These are phyloP conservation scores for Pichia phayaonensis DNA, from an alignment of 805 yeast genomes.

Conservation along the genomic window DNA sequence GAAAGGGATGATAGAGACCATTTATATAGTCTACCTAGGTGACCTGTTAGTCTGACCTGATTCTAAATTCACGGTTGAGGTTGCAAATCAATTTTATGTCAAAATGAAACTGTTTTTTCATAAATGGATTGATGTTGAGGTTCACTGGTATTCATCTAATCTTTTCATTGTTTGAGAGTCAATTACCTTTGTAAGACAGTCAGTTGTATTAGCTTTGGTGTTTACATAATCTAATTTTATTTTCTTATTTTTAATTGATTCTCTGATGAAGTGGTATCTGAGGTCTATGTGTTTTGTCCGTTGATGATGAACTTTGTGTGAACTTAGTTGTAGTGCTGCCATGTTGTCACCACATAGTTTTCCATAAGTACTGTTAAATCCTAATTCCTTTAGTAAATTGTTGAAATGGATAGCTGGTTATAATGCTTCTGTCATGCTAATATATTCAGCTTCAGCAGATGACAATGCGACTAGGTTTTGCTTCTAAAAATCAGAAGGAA, in stretches of 20 bases:
- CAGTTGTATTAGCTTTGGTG: slow-evolving; percentile 2
- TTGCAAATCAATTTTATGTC: too few species aligned
- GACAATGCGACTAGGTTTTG: not conserved
- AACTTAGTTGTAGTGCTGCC: slow-evolving; percentile 2
- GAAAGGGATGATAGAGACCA: too few species aligned
- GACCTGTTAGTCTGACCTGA: too few species aligned
- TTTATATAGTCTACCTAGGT: too few species aligned
- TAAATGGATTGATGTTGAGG: too few species aligned
- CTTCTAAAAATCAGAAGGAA: too few species aligned
- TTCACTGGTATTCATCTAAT: too few species aligned
- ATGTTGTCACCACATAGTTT: slow-evolving; percentile 1
- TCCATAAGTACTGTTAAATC: not conserved
- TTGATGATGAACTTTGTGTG: slow-evolving; percentile 8
- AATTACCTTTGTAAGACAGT: slow-evolving; percentile 4
- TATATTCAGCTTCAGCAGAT: slow-evolving; percentile 6
- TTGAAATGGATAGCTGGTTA: not conserved
- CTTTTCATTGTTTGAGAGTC: not conserved
- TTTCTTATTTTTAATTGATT: not conserved
- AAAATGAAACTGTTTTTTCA: too few species aligned
- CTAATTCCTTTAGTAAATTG: slow-evolving; percentile 3
- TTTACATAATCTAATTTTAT: slow-evolving; percentile 2
- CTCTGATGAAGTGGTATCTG: slow-evolving; percentile 7
- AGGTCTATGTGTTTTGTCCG: slow-evolving; percentile 9
- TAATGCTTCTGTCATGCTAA: not conserved
- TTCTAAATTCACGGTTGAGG: too few species aligned